A percentile compares a stretch with the other conserved stretches of the same genome.
phyloP scores from a whole-genome alignment of 2,329 filamentous ascomycete species.

The Apiospora hydei region DNA sequence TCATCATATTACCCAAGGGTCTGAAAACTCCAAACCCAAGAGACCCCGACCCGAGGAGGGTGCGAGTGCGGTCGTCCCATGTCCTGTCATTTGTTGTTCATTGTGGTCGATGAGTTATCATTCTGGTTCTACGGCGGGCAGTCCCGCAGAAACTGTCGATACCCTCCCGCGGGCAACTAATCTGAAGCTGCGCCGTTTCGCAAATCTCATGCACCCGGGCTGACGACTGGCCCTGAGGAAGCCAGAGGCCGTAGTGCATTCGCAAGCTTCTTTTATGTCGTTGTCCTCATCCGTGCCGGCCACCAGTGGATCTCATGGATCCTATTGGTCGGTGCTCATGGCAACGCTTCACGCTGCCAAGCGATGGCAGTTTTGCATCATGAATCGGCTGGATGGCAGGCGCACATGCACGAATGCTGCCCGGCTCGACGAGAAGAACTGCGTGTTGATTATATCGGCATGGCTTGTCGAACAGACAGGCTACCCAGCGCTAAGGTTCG shows the following conservation, averaged over 20 bases:
- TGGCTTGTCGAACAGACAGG: background rate
- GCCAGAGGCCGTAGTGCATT: conserved; percentile 1
- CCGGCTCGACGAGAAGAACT: background rate
- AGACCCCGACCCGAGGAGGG: background rate
- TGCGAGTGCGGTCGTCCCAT: background rate
- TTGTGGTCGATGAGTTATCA: conserved; percentile 17
- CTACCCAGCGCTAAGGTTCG: background rate
- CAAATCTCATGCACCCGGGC: conserved; percentile 15
- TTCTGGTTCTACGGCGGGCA: conserved; percentile 19
- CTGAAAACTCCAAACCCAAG: background rate
- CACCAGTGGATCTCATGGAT: background rate
- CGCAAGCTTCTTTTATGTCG: conserved; percentile 17
- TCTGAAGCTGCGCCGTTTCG: conserved; percentile 5
- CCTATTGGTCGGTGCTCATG: background rate
- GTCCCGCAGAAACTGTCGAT: conserved; percentile 16
- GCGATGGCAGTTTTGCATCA: background rate
- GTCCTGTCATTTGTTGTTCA: conserved; percentile 2
- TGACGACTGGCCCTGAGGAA: conserved; percentile 9
- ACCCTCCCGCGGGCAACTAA: conserved; percentile 13
- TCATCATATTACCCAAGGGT: background rate
- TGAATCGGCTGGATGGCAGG: background rate
- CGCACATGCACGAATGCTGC: background rate
- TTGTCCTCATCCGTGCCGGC: conserved; percentile 16
- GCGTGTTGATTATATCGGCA: no score
- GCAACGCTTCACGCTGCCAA: background rate